phyloP scores from a whole-genome alignment of 768 basidiomycete species.

The Lyophyllum shimeji region DNA sequence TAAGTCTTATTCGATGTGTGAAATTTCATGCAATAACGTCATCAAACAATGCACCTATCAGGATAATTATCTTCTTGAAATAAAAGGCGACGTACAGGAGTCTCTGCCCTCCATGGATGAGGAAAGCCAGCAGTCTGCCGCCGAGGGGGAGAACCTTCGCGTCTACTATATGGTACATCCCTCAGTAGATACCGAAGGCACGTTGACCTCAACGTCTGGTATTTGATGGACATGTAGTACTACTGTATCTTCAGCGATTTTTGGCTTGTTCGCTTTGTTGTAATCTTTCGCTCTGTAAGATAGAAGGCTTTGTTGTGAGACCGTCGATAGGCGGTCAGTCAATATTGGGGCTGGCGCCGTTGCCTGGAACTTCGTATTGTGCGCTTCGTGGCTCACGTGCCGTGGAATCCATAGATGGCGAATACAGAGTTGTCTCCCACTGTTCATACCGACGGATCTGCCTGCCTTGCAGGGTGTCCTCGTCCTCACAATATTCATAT shows the following conservation, averaged over 20 bases:
- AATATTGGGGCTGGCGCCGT: too few species aligned
- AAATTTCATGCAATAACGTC: not conserved
- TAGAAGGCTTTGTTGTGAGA: not conserved
- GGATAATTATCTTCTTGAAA: constrained; percentile 85
- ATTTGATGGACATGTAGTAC: constrained; percentile 6
- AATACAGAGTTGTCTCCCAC: not conserved
- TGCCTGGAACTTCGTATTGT: too few species aligned
- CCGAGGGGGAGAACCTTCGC: constrained; percentile 59
- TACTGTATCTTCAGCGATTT: not conserved
- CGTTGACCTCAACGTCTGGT: constrained; percentile 35
- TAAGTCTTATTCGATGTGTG: constrained; percentile 27
- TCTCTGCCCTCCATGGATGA: constrained; percentile 69
- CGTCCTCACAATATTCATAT: not conserved
- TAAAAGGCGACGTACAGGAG: constrained; percentile 81
- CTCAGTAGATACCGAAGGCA: constrained; percentile 71
- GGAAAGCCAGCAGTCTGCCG: constrained; percentile 49
- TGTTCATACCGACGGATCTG: not conserved
- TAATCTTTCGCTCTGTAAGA: constrained; percentile 16
- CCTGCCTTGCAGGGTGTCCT: not conserved
- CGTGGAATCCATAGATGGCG: not conserved
- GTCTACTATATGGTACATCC: constrained; percentile 92
- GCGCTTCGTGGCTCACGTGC: not conserved
- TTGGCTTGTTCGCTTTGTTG: constrained; percentile 16
- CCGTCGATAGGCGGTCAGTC: not conserved
- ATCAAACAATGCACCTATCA: constrained; percentile 32